phyloP scores from a whole-genome alignment of 306 rosid species.

The Lathyrus aphaca region DNA sequence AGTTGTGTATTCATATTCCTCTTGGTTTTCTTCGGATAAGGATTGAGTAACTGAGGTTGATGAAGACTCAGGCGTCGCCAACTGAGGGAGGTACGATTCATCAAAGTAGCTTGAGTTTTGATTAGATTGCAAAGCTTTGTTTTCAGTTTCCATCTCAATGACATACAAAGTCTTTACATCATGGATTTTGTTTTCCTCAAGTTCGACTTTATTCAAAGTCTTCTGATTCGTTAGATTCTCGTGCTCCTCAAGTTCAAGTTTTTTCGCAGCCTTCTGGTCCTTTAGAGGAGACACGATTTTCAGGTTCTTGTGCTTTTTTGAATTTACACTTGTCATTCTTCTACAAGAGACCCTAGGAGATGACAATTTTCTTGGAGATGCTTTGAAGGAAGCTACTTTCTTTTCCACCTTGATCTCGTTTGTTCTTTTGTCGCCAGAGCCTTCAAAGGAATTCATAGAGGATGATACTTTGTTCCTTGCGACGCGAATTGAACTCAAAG shows the following conservation, averaged over 20 bases:
- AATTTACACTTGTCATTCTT: too few relatives aligned
- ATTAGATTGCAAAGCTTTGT: constrained; percentile 50
- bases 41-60: constrained; percentile 44
- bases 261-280: constrained; percentile 42
- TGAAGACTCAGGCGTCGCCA: constrained; percentile 43
- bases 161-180: constrained; percentile 70
- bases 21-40: constrained; percentile 47
- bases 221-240: constrained; percentile 37
- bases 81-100: constrained; percentile 40
- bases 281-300: constrained; percentile 41
- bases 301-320: constrained; percentile 47
- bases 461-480: constrained; percentile 46
- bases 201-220: constrained; percentile 42
- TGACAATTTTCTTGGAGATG: constrained; percentile 48
- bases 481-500: constrained; percentile 45
- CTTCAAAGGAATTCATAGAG: constrained; percentile 42
- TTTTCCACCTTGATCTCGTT: constrained; percentile 49
- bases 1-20: constrained; percentile 55
- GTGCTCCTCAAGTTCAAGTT: constrained; percentile 47
- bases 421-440: constrained; percentile 39
- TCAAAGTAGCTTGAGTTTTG: constrained; percentile 42
- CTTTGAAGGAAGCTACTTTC: constrained; percentile 41
- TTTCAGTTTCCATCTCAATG: constrained; percentile 61
- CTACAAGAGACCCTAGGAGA: constrained; percentile 53
- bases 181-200: constrained; percentile 39